Base-by-base conservation (phyloP, 2,329 filamentous ascomycete genomes). In the Aureobasidium sp. region DNA sequence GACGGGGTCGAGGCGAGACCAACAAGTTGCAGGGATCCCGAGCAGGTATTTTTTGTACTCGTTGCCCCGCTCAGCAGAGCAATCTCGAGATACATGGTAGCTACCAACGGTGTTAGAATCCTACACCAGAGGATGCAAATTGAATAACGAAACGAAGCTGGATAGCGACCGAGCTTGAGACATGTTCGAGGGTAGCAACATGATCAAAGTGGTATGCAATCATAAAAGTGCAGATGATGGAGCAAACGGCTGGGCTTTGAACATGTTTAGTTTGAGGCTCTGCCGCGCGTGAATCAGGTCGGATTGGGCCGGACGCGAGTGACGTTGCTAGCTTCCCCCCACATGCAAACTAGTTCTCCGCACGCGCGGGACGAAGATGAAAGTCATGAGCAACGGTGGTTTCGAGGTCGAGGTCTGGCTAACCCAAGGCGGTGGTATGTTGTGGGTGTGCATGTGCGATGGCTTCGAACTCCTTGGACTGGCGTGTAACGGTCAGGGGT, bases 361-460 rank as follows among this genome's bases (percentile, higher is more conserved):
- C 36, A n/a, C 39, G n/a, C 27, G 53, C 34, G 27, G 52, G 52
- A 42, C 6, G 17, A n/a, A 22, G 25, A 22, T 25, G 53, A 44
- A 17, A 45, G 41, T 45, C 53, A 45, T 44, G 29, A 36, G 27
- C 53, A 45, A 57, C 53, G 53, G 53, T 6, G 52, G 39, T 25
- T 36, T 22, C 42, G 39, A 57, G 25, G 41, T 34, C 53, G 53
- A 45, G n/a, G 53, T 44, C 20, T 57, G 14, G 37, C 53, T 45
- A 45, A 45, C 52, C 52, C n/a, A 41, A 42, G 12, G 17, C 2
- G 36, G 52, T 15, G 41, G 29, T 42, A 2, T 57, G 53, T 57
- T 57, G 41, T 45, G 53, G 31, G 53, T 45, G 41, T 45, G 45
- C 53, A 57, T 42, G 51, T 44, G 39, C 39, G 41, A 57, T 57